Evolutionary conservation across 2,329 filamentous ascomycete genomes (phyloP), one percentile per base, ranked within the genome.

Genomic region (Rhynchosporium agropyri): DNA sequence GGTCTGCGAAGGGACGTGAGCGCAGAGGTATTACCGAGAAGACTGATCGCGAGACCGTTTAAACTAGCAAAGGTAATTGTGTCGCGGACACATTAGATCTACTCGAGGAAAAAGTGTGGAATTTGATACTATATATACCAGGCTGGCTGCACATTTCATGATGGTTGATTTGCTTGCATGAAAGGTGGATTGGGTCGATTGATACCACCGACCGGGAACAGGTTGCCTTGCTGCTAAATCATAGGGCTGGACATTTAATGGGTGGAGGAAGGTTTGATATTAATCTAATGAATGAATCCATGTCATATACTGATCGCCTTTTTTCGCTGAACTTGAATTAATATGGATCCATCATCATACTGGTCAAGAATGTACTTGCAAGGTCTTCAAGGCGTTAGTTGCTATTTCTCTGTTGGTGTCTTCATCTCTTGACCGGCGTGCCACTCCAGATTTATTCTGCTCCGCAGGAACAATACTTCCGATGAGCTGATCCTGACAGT

Each of bases 1-100:
- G 94, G 94, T 94, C 90, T 43, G 89, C 90, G 72, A 89, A 89
- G 79, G 90, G 86, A 59, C 84, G 84, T 66, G 83, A 86, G 76
- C 76, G 75, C 65, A 84, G 87, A 65, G 75, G 73, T 64, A 36
- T 36, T 10, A 6, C 33, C 33, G 6, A 5, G 9, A 81, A 68
- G 80, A 78, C 77, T 60, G 79, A 81, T 62, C 72, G 69, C 31
- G 65, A 70, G 33, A 71, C 65, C 2, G 72, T 73, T 54, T 74
- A 72, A 69, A 49, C 10, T 12, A 29, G 3, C 13, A 10, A 36
- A 36, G 20, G 20, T 20, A 20, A 20, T 20, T 46, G 4, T 46
- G 12, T 33, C 42, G 42, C 10, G 26, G 1, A 26, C 10, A 53
- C 50, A 4, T 38, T 53, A 20, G 20, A 20, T 20, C 20, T 20